Evolutionary conservation across 441 rosid species (phyloP), one percentile per base, ranked within the genome.

Genomic region (Geranium incanum): DNA sequence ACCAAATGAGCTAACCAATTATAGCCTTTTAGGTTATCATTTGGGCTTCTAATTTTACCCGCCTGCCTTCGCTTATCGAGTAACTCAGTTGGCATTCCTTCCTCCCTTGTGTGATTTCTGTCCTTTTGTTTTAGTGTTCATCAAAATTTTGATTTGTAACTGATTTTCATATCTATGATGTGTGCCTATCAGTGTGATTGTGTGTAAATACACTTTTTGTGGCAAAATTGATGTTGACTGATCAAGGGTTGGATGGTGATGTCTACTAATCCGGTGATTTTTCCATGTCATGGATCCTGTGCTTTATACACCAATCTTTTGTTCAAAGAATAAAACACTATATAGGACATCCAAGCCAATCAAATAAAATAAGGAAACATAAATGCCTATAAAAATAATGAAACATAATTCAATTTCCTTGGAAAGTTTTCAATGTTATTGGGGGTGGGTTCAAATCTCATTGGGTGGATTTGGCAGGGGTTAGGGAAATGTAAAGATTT

Each of bases 1-100:
- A 57, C 38, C 37, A 19, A 48, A 45, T 63, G 70, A 48, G 12
- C 48, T 71, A 39, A 36, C 74, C 50, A 41, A 37, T 64, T 7
- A 36, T 74, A 6, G 6, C 36, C 60, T 36, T 28, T 70, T 70
- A 63, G 67, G 36, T 63, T 63, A 63, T 28, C 38, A 9, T 21
- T 12, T 21, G 66, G 18, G 66, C 36, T 60, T 60, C 66, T 60
- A 19, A 60, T 60, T 7, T 60, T 21, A 63, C 67, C 7, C 0
- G 67, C 3, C 16, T 63, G 36, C 21, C 11, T 6, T 62, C 23
- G 12, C 15, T 21, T 62, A 23, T 62, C 21, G 66, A 62, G 66
- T 62, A 23, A 62, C 37, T 21, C 37, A 62, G 36, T 62, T 21
- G 66, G 15, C 66, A 23, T 23, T 62, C 18, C 15, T 55, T 15